A percentile compares a stretch with the other conserved stretches of the same genome.
These are phyloP conservation scores for Starmerella vaccinii DNA, from an alignment of 805 yeast genomes.

Conservation along the genomic window DNA sequence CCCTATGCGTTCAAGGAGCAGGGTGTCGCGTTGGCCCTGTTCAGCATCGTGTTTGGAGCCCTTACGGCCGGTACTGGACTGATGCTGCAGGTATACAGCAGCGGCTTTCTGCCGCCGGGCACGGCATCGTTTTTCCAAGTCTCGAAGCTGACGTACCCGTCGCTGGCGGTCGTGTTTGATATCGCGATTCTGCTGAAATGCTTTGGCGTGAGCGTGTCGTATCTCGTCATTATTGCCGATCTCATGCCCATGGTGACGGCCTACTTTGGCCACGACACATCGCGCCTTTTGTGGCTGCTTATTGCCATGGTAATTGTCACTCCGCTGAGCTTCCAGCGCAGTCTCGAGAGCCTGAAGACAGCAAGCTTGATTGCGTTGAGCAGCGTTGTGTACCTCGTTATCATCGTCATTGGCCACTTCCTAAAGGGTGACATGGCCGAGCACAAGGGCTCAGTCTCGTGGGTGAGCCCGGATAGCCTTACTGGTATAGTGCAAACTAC, in stretches of 20 bases:
- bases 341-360: conserved; percentile 71
- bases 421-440: conserved; percentile 44
- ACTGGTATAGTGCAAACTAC: conserved; percentile 52
- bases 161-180: conserved; percentile 56
- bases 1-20: conserved; percentile 60
- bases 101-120: conserved; percentile 43
- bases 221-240: conserved; percentile 64
- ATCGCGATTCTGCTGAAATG: conserved; percentile 66
- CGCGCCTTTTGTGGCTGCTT: conserved; percentile 30
- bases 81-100: conserved; percentile 21
- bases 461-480: conserved; percentile 38
- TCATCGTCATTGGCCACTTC: conserved; percentile 66
- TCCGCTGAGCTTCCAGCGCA: conserved; percentile 63
- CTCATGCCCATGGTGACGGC: conserved; percentile 48
- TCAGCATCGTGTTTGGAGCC: conserved; percentile 50
- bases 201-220: conserved; percentile 70
- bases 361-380: conserved; percentile 75
- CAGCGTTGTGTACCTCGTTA: conserved; percentile 66
- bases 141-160: conserved; percentile 59
- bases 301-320: conserved; percentile 33
- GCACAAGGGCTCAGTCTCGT: conserved; percentile 42
- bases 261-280: conserved; percentile 36
- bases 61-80: conserved; percentile 57
- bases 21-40: conserved; percentile 48
- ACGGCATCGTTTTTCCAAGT: conserved; percentile 61